These are phyloP conservation scores for Sungouiella thailandica DNA, from an alignment of 805 yeast genomes.

Conservation along the genomic window DNA sequence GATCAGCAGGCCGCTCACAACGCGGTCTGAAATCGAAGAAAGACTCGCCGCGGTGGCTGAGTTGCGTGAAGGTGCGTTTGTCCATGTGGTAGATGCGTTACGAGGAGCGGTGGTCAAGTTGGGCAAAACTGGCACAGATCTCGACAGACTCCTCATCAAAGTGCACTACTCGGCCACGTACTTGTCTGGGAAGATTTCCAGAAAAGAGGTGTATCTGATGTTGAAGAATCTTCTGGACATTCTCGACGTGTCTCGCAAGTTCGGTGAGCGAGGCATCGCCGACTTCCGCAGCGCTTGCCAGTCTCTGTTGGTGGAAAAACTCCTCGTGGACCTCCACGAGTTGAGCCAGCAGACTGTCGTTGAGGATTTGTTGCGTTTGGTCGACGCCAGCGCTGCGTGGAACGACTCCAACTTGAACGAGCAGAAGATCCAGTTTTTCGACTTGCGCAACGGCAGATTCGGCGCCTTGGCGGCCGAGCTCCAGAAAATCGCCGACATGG, in stretches of 20 bases:
- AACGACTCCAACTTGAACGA: constrained; percentile 42
- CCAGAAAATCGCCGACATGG: constrained; percentile 39
- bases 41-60: constrained; percentile 54
- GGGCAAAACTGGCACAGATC: constrained; percentile 42
- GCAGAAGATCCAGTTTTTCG: constrained; percentile 43
- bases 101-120: constrained; percentile 20
- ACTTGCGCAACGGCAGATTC: constrained; percentile 27
- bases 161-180: constrained; percentile 49
- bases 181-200: constrained; percentile 35
- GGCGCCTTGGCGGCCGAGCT: constrained; percentile 34
- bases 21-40: constrained; percentile 48
- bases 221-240: constrained; percentile 42
- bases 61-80: constrained; percentile 19
- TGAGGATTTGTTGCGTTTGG: constrained; percentile 39
- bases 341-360: constrained; percentile 27
- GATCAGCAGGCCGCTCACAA: constrained; percentile 68
- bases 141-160: constrained; percentile 53
- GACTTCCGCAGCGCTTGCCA: constrained; percentile 19
- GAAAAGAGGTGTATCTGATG: constrained; percentile 56
- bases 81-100: constrained; percentile 31
- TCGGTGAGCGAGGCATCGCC: constrained; percentile 7
- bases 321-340: constrained; percentile 36
- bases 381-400: constrained; percentile 48
- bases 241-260: constrained; percentile 15
- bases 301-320: constrained; percentile 28